Percentiles rank a stretch among this genome's conserved stretches.
phyloP scores from a whole-genome alignment of 148 eudicot genomes.

The Silene latifolia region DNA sequence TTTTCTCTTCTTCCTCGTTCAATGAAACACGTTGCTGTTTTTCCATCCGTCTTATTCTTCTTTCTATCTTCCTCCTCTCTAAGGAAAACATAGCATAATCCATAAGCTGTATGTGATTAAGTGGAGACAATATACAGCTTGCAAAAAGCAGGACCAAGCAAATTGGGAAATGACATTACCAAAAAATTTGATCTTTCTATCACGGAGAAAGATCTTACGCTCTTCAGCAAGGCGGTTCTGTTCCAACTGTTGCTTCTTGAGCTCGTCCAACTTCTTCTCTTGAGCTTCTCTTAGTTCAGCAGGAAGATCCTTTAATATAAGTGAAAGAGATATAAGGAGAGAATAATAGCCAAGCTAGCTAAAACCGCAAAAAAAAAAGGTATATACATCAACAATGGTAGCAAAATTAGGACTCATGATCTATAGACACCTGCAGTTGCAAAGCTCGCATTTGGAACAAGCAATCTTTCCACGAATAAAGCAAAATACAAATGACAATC shows the following conservation, averaged over 20 bases:
- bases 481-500: not conserved
- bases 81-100: not conserved
- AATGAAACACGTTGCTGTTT: conserved; percentile 69
- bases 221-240: conserved; percentile 65
- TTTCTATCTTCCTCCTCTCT: conserved; percentile 93
- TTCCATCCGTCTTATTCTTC: conserved; percentile 83
- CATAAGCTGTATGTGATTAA: not conserved
- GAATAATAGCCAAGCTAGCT: not conserved
- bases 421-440: not conserved
- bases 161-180: conserved; percentile 35
- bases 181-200: conserved; percentile 83
- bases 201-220: conserved; percentile 66
- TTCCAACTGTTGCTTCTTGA: conserved; percentile 75
- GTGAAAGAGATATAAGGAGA: not conserved
- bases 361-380: not conserved
- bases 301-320: conserved; percentile 61
- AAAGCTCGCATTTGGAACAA: not conserved
- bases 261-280: conserved; percentile 69
- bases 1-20: conserved; percentile 63
- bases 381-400: not conserved
- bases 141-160: not conserved
- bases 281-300: conserved; percentile 74
- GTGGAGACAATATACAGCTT: not conserved
- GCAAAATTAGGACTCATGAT: not conserved
- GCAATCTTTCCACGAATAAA: not conserved